Evolutionary conservation across 441 rosid species (phyloP).

Genomic region (Lagerstroemia fauriei): DNA sequence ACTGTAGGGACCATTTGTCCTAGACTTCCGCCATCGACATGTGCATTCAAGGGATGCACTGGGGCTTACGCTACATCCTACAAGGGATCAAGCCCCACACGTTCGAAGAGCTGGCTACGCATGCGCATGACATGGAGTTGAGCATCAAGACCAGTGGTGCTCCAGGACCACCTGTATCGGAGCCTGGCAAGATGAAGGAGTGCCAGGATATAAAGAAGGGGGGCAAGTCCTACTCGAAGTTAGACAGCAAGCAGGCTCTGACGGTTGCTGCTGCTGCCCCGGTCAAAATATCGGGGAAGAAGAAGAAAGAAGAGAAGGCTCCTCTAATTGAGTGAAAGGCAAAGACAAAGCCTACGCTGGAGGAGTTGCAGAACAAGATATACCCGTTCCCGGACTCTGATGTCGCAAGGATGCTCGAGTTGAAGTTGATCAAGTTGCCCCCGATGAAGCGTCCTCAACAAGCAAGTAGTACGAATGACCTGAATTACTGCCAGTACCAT

Average conservation of each 20-base stretch:
- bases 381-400: not conserved
- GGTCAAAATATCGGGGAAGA: no score
- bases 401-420: not conserved
- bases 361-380: not conserved
- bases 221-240: not conserved
- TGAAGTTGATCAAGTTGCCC: not conserved
- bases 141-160: not conserved
- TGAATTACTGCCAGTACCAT: not conserved
- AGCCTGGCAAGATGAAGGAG: not conserved
- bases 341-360: not conserved
- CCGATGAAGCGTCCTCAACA: not conserved
- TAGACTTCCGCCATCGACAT: not conserved
- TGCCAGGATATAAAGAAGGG: not conserved
- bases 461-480: not conserved
- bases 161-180: not conserved
- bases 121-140: not conserved
- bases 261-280: no score
- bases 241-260: not conserved
- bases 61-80: not conserved
- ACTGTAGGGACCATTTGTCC: not conserved
- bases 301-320: no score
- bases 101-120: not conserved
- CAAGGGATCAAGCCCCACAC: no score
- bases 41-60: not conserved
- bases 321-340: no score